Conservation (phyloP, 768 basidiomycete species). For the Dioszegia hungarica region DNA sequence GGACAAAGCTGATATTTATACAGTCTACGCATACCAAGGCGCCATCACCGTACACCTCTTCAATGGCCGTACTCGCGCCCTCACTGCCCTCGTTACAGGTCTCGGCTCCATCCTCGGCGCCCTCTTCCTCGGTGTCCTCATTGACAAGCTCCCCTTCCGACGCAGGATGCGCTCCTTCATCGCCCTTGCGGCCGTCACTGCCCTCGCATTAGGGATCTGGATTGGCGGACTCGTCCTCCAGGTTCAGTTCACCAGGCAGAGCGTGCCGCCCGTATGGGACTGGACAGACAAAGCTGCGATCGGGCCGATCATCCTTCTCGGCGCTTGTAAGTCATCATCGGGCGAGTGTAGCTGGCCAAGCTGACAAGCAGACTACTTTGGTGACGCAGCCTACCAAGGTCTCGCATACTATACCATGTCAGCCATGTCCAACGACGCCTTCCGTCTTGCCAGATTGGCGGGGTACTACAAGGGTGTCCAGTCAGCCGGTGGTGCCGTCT, state of each 20-base stretch:
- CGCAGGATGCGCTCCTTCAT: slow-evolving; percentile 52
- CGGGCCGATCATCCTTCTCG: slow-evolving; percentile 52
- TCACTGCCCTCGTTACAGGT: slow-evolving; percentile 51
- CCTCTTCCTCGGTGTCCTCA: slow-evolving; percentile 52
- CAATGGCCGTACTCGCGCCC: slow-evolving; percentile 54
- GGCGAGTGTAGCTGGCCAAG: no score
- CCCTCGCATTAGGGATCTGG: slow-evolving; percentile 50
- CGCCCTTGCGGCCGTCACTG: slow-evolving; percentile 48
- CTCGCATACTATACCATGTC: slow-evolving; percentile 36
- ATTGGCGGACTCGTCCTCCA: slow-evolving; percentile 51
- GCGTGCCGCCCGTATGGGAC: slow-evolving; percentile 45
- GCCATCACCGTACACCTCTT: slow-evolving; percentile 51
- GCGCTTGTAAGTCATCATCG: slow-evolving; percentile 18
- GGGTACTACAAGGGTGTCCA: slow-evolving; percentile 53
- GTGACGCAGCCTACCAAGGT: slow-evolving; percentile 38
- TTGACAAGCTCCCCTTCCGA: slow-evolving; percentile 48
- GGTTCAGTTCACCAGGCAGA: slow-evolving; percentile 50
- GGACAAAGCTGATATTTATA: not conserved
- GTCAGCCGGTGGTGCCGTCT: slow-evolving; percentile 50
- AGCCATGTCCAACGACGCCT: slow-evolving; percentile 54
- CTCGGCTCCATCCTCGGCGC: slow-evolving; percentile 53
- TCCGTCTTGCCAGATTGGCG: slow-evolving; percentile 53
- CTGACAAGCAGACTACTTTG: slow-evolving; percentile 49
- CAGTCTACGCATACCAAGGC: slow-evolving; percentile 52
- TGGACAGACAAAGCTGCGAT: slow-evolving; percentile 48